Base-by-base conservation (phyloP, 2,329 filamentous ascomycete genomes). In the Aspergillus candidus region DNA sequence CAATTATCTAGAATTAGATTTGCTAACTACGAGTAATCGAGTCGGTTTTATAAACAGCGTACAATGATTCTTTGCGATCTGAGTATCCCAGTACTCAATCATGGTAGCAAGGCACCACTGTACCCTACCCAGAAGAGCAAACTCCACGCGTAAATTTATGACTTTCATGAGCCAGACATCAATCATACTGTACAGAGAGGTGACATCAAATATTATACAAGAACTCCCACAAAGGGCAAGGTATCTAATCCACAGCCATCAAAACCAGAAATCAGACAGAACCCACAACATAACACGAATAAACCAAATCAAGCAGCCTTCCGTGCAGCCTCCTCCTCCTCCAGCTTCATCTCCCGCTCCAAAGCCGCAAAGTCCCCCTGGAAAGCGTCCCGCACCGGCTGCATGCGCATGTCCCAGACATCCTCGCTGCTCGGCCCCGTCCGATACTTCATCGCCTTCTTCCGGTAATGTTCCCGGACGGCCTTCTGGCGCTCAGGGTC, bases 371-470 rank as follows among this genome's bases (percentile, higher is more conserved):
- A 67, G 53, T 72, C 67, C 6, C 67, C 70, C 47, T 66, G 54
- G 50, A 73, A 72, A 1, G 75, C 71, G 43, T 69, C 71, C 53
- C 69, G 67, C 5, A 91, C 69, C 51, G 76, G 80, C 51, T 79
- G 75, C 31, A 75, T 74, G 56, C 93, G 79, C 43, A 83, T 75
- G 64, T 84, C 79, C 93, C 93, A 98, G 3, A 98, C 74, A 72
- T 96, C 86, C 70, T 96, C 88, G 69, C 88, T 94, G 63, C 82
- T 94, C 13, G 79, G 79, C 1, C 80, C 80, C 11, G 73, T 79
- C 68, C 74, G 76, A 65, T 88, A 84, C 63, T 82, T 84, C 52
- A 72, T 69, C 32, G 77, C 78, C 66, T 83, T 84, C 52, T 78
- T 74, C 50, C 79, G 74, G 68, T 90, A 88, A 66, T 83, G 80